A percentile compares a stretch with the other conserved stretches of the same genome.
Conservation (phyloP, 768 basidiomycete species). For the Leccinum subtestaceum region DNA sequence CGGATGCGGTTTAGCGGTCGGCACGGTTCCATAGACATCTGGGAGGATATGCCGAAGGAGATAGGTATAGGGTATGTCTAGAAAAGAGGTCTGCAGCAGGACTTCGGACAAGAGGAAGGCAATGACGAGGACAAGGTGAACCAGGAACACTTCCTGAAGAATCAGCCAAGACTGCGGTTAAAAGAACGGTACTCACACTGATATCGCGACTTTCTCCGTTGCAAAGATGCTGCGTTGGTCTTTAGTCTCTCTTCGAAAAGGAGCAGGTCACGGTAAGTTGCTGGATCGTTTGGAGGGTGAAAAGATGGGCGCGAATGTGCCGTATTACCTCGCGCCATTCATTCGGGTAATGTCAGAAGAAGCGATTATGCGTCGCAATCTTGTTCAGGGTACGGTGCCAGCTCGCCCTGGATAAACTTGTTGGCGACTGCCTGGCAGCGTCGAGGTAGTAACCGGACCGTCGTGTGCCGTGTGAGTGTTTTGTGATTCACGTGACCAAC, state of each 20-base stretch:
- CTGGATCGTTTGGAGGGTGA: slow-evolving; percentile 66
- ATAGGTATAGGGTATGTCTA: slow-evolving; percentile 60
- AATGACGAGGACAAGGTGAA: slow-evolving; percentile 65
- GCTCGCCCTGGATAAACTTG: neutral
- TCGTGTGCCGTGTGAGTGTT: slow-evolving; percentile 1
- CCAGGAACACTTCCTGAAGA: slow-evolving; percentile 62
- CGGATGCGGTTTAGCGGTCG: slow-evolving; percentile 53
- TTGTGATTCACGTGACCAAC: slow-evolving; percentile 23
- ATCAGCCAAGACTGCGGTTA: slow-evolving; percentile 18
- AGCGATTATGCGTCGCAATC: neutral
- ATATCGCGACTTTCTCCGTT: slow-evolving; percentile 77
- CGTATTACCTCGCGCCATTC: slow-evolving; percentile 26
- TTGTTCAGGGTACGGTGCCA: neutral
- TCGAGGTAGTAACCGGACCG: slow-evolving; percentile 7
- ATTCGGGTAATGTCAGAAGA: neutral
- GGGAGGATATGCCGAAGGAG: slow-evolving; percentile 51
- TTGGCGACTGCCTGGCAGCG: neutral
- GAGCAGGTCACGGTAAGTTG: slow-evolving; percentile 84
- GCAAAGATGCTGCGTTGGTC: slow-evolving; percentile 80
- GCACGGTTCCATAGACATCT: slow-evolving; percentile 41
- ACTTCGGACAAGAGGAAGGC: slow-evolving; percentile 74
- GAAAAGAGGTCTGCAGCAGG: slow-evolving; percentile 63
- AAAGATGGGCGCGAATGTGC: slow-evolving; percentile 37
- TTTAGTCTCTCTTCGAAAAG: slow-evolving; percentile 97
- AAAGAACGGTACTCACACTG: slow-evolving; percentile 53